Base-by-base conservation (phyloP, 257 asterid genomes). In the Schizonepeta tenuifolia region DNA sequence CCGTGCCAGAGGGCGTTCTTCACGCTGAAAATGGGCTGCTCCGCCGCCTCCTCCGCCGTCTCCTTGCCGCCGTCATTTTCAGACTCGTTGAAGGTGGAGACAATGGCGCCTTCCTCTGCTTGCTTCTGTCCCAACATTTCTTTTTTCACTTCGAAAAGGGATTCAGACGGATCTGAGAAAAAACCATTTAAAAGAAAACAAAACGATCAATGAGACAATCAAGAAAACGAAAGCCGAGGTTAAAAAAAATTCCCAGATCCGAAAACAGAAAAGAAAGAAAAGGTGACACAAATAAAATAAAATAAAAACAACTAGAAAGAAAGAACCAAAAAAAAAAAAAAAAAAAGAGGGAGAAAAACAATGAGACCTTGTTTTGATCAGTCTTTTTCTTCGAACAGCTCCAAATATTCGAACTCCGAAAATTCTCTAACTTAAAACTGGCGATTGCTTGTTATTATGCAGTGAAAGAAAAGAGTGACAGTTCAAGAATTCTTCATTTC, bases 1-100 rank as follows among this genome's bases (percentile, higher is more conserved):
- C 99, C 99, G 74, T 94, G 99, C 99, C 99, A 94, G 51, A 94
- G 93, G 58, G 84, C 21, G 83, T 58, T 94, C 67, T 85, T 91
- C 14, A 91, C 81, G 75, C 82, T 86, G 70, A 88, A 80, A 74
- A 85, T 28, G 14, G 96, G 70, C 18, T 80, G 87, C n/a, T 89
- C 92, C 18, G 85, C 94, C 57, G 24, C 83, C 26, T 20, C 58
- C 36, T 69, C 84, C 26, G 69, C 88, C 17, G 62, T 82, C 6
- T 58, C 64, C 43, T 80, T 86, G 54, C 73, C 80, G 36, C 75
- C 84, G 66, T 88, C 89, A 35, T 73, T 78, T 14, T 88, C 97
- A 0, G 83, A 50, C 6, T 82, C 95, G 28, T 72, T 81, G 78
- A 81, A 83, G 80, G n/a, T 83, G 57, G 96, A 73, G 71, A 89